Conservation (phyloP, 305 asterid species). For the Solanum chacoense region DNA sequence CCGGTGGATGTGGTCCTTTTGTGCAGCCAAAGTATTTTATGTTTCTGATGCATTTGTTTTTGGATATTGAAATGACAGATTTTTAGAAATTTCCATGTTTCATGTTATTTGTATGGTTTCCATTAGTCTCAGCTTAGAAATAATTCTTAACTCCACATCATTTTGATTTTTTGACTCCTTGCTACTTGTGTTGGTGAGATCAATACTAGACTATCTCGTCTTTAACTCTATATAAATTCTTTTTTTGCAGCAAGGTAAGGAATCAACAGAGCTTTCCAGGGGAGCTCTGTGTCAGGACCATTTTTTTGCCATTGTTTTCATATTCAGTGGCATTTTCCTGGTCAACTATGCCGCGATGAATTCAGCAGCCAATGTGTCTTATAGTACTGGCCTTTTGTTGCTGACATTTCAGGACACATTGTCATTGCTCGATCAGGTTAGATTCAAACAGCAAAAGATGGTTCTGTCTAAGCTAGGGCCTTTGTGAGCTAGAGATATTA, state of each 20-base stretch:
- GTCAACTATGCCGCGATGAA: conserved; percentile 59
- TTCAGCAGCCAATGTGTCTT: conserved; percentile 62
- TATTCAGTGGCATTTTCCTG: conserved; percentile 78
- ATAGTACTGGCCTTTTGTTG: conserved; percentile 49
- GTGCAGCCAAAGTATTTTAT: neutral
- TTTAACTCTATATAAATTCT: neutral
- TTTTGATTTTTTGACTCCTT: neutral
- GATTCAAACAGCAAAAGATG: neutral
- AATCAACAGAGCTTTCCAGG: conserved; percentile 33
- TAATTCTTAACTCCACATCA: neutral
- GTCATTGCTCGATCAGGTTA: conserved; percentile 87
- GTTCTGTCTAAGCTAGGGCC: neutral
- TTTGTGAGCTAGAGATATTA: neutral
- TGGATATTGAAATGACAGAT: neutral
- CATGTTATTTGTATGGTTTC: neutral
- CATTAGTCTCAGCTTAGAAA: neutral
- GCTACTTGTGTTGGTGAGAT: neutral
- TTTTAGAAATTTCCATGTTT: neutral
- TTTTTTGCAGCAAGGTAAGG: conserved; percentile 52
- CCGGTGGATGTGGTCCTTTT: neutral
- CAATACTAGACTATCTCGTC: neutral
- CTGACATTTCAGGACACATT: conserved; percentile 80
- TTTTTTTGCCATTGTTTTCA: conserved; percentile 61
- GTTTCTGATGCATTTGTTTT: neutral
- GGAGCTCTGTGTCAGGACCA: conserved; percentile 67